These are phyloP conservation scores for Ustilago vetiveriae DNA, from an alignment of 1,284 basidiomycete genomes.

Conservation along the genomic window DNA sequence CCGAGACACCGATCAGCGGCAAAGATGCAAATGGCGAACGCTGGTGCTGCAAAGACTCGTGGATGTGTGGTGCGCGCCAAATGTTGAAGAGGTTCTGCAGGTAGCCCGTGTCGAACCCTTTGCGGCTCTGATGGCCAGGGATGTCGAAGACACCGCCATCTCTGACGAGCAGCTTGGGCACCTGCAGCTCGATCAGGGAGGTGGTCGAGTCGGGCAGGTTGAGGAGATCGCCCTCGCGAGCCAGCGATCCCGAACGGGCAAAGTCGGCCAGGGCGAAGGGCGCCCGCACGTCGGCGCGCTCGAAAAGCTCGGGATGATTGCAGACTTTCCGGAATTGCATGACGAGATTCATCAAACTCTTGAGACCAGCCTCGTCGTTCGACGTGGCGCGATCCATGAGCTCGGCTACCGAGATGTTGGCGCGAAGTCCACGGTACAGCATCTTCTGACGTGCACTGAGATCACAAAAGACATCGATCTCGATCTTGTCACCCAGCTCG, in stretches of 20 bases:
- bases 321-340: constrained; percentile 99
- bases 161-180: constrained; percentile 82
- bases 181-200: constrained; percentile 81
- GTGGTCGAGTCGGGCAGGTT: constrained; percentile 81
- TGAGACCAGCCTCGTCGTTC: constrained; percentile 85
- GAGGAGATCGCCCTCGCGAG: constrained; percentile 85
- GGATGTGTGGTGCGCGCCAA: constrained; percentile 85
- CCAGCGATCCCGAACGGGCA: constrained; percentile 81
- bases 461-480: constrained; percentile 94
- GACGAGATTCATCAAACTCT: constrained; percentile 97
- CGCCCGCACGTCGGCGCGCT: constrained; percentile 92
- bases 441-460: constrained; percentile 90
- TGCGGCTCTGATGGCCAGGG: constrained; percentile 73
- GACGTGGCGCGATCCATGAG: constrained; percentile 91
- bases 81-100: constrained; percentile 84
- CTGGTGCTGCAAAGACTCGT: constrained; percentile 75
- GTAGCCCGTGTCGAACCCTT: constrained; percentile 74
- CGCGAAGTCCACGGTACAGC: constrained; percentile 89
- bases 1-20: constrained; percentile 74
- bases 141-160: constrained; percentile 80
- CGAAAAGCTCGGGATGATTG: constrained; percentile 98
- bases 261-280: constrained; percentile 89
- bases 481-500: constrained; percentile 99
- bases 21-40: constrained; percentile 78
- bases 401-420: constrained; percentile 93